phyloP scores from a whole-genome alignment of 371 early-diverging fungal genomes.

The Basidiobolus meristosporus region DNA sequence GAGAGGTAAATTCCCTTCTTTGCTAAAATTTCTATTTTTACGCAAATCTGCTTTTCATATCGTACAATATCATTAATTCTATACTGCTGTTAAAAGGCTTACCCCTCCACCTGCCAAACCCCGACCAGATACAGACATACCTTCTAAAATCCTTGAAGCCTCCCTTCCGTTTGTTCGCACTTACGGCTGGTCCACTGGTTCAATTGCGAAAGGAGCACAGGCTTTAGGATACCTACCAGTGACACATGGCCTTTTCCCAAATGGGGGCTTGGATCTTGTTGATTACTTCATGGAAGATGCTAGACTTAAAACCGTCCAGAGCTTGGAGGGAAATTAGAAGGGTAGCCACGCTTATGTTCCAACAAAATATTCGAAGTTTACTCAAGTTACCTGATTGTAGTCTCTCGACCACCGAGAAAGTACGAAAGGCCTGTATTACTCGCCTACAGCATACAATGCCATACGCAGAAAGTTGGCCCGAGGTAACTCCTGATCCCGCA shows the following conservation, averaged over 20 bases:
- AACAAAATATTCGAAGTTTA: constrained; percentile 7
- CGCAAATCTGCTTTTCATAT: too few species aligned
- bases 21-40: too few species aligned
- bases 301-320: constrained; percentile 26
- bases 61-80: too few species aligned
- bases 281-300: constrained; percentile 51
- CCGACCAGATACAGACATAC: neutral
- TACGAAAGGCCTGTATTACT: constrained; percentile 35
- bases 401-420: constrained; percentile 25
- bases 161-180: constrained; percentile 43
- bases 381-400: constrained; percentile 4
- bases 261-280: constrained; percentile 51
- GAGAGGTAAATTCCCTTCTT: too few species aligned
- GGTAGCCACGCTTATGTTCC: constrained; percentile 10
- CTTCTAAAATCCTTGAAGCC: constrained; percentile 25
- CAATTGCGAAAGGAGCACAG: constrained; percentile 42
- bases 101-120: too few species aligned
- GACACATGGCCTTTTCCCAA: constrained; percentile 46
- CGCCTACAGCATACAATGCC: constrained; percentile 58
- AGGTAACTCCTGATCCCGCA: constrained; percentile 14
- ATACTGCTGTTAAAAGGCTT: too few species aligned
- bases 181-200: constrained; percentile 54
- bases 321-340: constrained; percentile 26
- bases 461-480: constrained; percentile 58
- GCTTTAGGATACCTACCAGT: constrained; percentile 49